A percentile compares a stretch with the other conserved stretches of the same genome.
These are phyloP conservation scores for Ophiostoma sp. DNA, from an alignment of 2,329 filamentous ascomycete genomes.

Conservation along the genomic window DNA sequence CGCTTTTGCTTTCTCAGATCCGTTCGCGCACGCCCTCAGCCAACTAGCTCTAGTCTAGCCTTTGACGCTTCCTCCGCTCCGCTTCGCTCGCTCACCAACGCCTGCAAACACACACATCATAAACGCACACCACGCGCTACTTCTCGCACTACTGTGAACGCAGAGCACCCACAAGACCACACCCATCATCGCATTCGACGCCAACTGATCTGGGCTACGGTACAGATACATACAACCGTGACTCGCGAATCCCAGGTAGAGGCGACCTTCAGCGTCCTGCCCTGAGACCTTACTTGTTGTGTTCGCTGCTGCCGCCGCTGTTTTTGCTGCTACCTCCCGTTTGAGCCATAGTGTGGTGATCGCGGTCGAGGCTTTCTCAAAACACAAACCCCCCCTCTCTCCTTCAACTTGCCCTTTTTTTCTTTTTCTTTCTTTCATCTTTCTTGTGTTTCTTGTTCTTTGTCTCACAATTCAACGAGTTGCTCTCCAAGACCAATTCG, in stretches of 20 bases:
- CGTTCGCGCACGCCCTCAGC: constrained; percentile 6
- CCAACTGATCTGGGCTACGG: constrained; percentile 15
- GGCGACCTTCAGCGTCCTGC: neutral
- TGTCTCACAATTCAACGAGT: constrained; percentile 26
- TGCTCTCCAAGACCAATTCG: constrained; percentile 24
- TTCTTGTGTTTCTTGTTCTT: constrained; percentile 6
- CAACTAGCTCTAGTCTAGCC: neutral
- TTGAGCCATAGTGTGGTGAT: constrained; percentile 22
- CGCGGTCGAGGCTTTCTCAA: constrained; percentile 23
- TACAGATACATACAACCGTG: neutral
- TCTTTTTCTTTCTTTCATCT: neutral
- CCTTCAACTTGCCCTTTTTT: constrained; percentile 15
- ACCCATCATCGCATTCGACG: constrained; percentile 13
- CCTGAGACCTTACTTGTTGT: neutral
- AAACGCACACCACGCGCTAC: constrained; percentile 17
- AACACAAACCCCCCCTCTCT: constrained; percentile 22
- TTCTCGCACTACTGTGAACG: neutral
- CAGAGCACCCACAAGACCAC: neutral
- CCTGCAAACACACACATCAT: neutral
- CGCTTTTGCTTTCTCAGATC: constrained; percentile 6
- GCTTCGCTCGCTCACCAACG: constrained; percentile 18
- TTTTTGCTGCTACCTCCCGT: neutral
- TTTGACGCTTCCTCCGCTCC: constrained; percentile 13
- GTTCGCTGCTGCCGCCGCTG: constrained; percentile 11
- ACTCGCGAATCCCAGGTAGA: constrained; percentile 6